Evolutionary conservation across 768 basidiomycete genomes (phyloP).

Genomic region (Goffeauzyma gilvescens): DNA sequence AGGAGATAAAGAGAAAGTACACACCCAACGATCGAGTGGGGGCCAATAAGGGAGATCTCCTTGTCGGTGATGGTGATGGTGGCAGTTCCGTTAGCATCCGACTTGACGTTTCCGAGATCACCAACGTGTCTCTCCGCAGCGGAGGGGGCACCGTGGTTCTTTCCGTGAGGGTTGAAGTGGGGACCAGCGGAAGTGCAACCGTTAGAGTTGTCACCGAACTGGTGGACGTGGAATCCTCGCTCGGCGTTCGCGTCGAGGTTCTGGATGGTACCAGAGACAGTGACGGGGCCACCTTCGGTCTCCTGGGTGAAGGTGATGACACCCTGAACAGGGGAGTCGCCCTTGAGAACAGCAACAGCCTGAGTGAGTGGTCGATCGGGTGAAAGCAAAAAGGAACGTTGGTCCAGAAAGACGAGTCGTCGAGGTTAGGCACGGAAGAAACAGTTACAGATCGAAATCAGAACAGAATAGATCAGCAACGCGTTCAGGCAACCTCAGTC

Average conservation of each 20-base stretch:
- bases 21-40: conserved; percentile 45
- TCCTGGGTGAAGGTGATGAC: conserved; percentile 49
- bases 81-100: conserved; percentile 43
- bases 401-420: no score
- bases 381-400: no score
- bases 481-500: no score
- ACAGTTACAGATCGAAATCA: no score
- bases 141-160: conserved; percentile 47
- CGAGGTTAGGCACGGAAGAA: no score
- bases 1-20: neutral
- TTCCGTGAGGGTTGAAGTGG: conserved; percentile 56
- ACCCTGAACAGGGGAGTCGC: conserved; percentile 45
- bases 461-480: no score
- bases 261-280: conserved; percentile 43
- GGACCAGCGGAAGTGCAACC: conserved; percentile 42
- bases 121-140: conserved; percentile 44
- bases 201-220: conserved; percentile 45
- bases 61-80: conserved; percentile 43
- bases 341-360: conserved; percentile 47
- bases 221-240: conserved; percentile 63
- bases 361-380: conserved; percentile 15
- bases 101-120: conserved; percentile 47
- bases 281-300: conserved; percentile 39
- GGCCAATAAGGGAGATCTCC: conserved; percentile 49
- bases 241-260: conserved; percentile 43